Evolutionary conservation across 176 grass and related monocot genomes (phyloP).

Genomic region (Avena atlantica): DNA sequence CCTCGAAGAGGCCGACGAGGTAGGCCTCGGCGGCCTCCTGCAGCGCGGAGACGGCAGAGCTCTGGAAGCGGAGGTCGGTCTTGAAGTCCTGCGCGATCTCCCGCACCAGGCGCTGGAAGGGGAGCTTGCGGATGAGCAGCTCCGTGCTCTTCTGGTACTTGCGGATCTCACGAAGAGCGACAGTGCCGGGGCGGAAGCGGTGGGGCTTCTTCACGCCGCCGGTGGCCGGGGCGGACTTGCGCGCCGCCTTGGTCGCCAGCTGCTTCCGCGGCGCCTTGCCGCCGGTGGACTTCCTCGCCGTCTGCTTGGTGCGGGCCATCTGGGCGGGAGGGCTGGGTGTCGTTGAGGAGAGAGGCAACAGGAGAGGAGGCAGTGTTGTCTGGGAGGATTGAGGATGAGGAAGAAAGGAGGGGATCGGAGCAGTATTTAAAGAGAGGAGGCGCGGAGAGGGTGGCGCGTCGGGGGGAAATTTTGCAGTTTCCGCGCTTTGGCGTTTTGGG

Average conservation of each 20-base stretch:
- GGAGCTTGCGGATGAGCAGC: slow-evolving; percentile 91
- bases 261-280: slow-evolving; percentile 76
- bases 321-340: too few species aligned
- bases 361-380: too few species aligned
- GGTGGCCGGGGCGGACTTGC: slow-evolving; percentile 63
- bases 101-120: slow-evolving; percentile 71
- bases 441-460: too few species aligned
- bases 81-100: slow-evolving; percentile 47
- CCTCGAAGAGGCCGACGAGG: slow-evolving; percentile 73
- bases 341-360: too few species aligned
- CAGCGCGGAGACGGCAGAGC: slow-evolving; percentile 62
- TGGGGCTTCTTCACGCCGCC: slow-evolving; percentile 81
- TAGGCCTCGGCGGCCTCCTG: slow-evolving; percentile 78
- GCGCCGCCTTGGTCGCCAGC: slow-evolving; percentile 62
- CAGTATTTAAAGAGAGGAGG: too few species aligned
- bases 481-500: too few species aligned
- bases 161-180: slow-evolving; percentile 84
- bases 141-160: slow-evolving; percentile 99
- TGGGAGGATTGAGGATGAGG: too few species aligned
- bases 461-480: too few species aligned
- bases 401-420: too few species aligned
- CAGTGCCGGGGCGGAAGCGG: slow-evolving; percentile 71
- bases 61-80: slow-evolving; percentile 72
- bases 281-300: slow-evolving; percentile 69
- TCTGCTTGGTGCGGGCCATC: slow-evolving; percentile 80